Conservation (phyloP, 306 rosid genomes). For the Casuarina glauca region DNA sequence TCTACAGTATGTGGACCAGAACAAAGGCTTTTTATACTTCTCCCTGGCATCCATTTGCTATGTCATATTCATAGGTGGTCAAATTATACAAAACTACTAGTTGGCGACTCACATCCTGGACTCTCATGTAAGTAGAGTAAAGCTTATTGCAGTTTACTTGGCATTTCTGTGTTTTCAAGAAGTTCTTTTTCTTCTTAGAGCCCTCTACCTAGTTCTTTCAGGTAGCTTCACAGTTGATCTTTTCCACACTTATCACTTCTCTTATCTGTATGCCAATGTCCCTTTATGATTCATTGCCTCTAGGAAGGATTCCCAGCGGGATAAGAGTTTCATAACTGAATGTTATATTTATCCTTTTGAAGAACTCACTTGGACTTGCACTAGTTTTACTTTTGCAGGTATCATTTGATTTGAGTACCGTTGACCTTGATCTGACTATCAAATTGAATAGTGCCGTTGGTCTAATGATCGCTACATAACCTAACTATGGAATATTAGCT, state of each 20-base stretch:
- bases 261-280: constrained; percentile 60
- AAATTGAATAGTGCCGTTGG: no score
- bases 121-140: constrained; percentile 21
- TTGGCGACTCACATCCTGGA: constrained; percentile 52
- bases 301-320: constrained; percentile 66
- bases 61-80: constrained; percentile 37
- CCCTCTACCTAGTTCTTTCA: constrained; percentile 19
- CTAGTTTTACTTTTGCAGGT: no score
- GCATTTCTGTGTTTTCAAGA: constrained; percentile 25
- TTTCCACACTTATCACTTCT: constrained; percentile 41
- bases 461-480: no score
- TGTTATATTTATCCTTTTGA: not conserved
- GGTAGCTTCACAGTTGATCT: constrained; percentile 46
- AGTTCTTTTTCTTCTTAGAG: constrained; percentile 31
- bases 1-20: constrained; percentile 50
- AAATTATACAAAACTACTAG: constrained; percentile 45
- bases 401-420: no score
- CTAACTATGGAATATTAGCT: no score
- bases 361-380: no score
- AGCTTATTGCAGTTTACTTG: constrained; percentile 37
- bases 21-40: constrained; percentile 46
- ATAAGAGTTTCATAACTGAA: constrained; percentile 28
- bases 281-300: constrained; percentile 63
- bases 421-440: no score
- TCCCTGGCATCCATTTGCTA: constrained; percentile 21